Conservation (phyloP, 2,329 filamentous ascomycete species). For the Alternaria hordeiaustralica region DNA sequence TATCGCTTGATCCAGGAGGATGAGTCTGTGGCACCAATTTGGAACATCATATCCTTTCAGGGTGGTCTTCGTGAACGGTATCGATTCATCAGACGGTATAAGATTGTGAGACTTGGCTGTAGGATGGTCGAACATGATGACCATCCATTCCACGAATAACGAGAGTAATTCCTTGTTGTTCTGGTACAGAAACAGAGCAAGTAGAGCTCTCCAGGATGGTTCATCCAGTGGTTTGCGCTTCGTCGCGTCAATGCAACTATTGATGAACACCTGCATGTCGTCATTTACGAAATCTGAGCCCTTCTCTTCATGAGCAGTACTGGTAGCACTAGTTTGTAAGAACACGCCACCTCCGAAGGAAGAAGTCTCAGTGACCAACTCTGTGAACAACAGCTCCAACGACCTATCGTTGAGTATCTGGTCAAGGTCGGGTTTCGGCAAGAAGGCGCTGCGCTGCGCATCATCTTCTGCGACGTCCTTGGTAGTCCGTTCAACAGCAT, state of each 20-base stretch:
- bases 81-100: background rate
- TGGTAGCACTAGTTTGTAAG: background rate
- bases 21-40: background rate
- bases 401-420: no score
- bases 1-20: background rate
- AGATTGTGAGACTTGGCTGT: background rate
- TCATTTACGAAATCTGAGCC: no score
- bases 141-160: background rate
- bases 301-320: no score
- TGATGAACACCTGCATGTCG: no score
- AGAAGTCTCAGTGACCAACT: no score
- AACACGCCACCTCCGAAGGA: background rate
- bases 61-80: background rate
- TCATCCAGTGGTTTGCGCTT: no score
- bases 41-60: background rate
- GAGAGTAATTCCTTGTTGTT: background rate
- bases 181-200: background rate
- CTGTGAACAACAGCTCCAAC: background rate
- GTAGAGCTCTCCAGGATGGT: background rate
- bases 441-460: no score
- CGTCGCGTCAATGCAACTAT: no score
- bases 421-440: no score
- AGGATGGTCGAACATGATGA: no score
- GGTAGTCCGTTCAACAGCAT: no score
- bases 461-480: no score